Evolutionary conservation across 1,139 yeast species (phyloP).

Genomic region (Nadsonia commutata): DNA sequence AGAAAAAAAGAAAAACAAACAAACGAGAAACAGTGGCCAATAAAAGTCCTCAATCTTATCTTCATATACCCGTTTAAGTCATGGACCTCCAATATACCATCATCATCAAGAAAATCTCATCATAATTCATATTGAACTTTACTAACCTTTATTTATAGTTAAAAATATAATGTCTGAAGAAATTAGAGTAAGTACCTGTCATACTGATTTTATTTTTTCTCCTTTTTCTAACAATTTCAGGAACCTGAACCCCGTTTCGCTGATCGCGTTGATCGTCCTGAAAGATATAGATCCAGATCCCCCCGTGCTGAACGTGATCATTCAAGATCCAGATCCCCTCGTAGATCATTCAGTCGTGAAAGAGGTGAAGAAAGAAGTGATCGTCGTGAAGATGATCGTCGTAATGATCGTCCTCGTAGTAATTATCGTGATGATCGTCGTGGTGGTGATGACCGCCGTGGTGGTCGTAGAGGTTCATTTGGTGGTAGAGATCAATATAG

Average conservation of each 20-base stretch:
- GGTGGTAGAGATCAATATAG: not conserved
- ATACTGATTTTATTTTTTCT: too few relatives aligned
- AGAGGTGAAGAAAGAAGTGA: not conserved
- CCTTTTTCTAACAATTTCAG: too few relatives aligned
- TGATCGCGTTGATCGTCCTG: conserved; percentile 2
- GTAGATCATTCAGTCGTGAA: conserved; percentile 4
- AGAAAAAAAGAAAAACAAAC: too few relatives aligned
- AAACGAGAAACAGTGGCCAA: too few relatives aligned
- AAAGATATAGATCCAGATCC: conserved; percentile 19
- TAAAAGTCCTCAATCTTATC: too few relatives aligned
- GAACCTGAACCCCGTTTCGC: not conserved
- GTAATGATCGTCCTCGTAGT: not conserved
- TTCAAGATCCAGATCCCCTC: conserved; percentile 12
- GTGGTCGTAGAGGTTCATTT: not conserved
- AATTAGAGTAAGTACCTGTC: too few relatives aligned
- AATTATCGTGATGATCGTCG: not conserved
- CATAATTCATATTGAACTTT: too few relatives aligned
- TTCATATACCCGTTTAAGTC: too few relatives aligned
- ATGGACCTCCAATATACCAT: too few relatives aligned
- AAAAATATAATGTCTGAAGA: too few relatives aligned
- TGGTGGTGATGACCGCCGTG: not conserved
- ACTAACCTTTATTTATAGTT: too few relatives aligned
- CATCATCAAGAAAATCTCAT: too few relatives aligned
- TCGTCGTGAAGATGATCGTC: not conserved
- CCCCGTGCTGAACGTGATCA: conserved; percentile 13